phyloP scores from a whole-genome alignment of 139 green algal genomes.

The Tetraselmis chui region DNA sequence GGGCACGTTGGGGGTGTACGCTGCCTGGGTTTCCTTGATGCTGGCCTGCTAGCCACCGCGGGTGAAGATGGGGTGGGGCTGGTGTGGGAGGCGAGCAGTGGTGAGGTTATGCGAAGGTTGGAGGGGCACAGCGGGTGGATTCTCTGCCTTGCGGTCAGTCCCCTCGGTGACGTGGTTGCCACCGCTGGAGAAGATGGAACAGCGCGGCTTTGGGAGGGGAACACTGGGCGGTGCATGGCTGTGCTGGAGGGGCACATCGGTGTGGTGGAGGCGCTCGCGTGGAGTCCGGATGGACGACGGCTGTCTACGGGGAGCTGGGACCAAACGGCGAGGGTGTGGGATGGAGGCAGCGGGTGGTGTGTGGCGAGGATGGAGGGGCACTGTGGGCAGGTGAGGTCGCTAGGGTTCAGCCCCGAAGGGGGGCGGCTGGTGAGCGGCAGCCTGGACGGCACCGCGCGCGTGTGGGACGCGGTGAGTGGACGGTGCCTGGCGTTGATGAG shows the following conservation, averaged over 20 bases:
- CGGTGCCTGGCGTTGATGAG: neutral
- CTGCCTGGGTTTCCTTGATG: no score
- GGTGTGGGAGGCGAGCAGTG: neutral
- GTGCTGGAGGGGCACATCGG: neutral
- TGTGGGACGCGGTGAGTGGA: neutral
- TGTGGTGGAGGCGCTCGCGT: neutral
- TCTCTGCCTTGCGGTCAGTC: no score
- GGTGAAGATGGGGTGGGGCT: neutral
- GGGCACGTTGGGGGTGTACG: no score
- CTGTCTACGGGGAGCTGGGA: neutral
- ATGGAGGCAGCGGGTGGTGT: no score
- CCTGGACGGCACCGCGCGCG: neutral
- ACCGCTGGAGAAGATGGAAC: no score
- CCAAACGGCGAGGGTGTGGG: neutral
- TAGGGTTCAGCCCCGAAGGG: neutral
- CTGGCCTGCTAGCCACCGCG: no score
- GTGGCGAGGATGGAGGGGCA: no score
- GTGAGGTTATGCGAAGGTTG: neutral
- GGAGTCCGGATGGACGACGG: neutral
- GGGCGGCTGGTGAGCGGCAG: neutral
- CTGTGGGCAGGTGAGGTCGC: no score
- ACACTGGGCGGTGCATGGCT: neutral
- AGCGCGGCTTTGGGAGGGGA: no score
- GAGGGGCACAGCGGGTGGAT: neutral
- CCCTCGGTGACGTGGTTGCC: no score